Base-by-base conservation (phyloP, 352 stramenopile genomes). In the Halophytophthora polymorphica region DNA sequence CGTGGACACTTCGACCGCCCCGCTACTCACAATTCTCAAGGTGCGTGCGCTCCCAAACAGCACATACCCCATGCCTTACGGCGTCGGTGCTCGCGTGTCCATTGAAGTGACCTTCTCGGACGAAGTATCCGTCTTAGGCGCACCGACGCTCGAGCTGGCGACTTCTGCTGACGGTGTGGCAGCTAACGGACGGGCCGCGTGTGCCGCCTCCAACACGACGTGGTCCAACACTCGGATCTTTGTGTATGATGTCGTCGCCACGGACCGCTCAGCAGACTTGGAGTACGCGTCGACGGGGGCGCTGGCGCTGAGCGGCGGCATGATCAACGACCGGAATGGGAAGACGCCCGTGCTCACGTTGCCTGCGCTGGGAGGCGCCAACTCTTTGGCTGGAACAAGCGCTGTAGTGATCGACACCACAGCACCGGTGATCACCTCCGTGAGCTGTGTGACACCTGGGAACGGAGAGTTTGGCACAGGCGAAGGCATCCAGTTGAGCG, bases 21-120 rank as follows among this genome's bases (percentile, higher is more conserved):
- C 77, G 1, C 45, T 69, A 19, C 47, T 90, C 19, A 75, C 59
- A 5, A 53, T 92, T 19, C n/a, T 69, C 0, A 64, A 63, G 28
- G 73, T 91, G 0, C 45, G 43, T 17, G 70, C 77, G 7, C 22
- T 88, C 1, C 49, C 66, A 1, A 88, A 61, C 2, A 43, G 67
- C 3, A 41, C 62, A 3, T 88, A 69, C 36, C 56, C 64, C 4
- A 66, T 71, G 53, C 76, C 84, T 14, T 92, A 82, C 22, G 81
- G 83, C 12, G 78, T 88, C 6, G 84, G 84, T 0, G 75, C 81
- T 23, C 65, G 64, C 0, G 51, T 95, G 0, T 69, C 53, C 4
- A 50, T 95, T 36, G 63, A 83, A 61, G 66, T 95, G 2, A 80
- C 65, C 13, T 95, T 93, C 55, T 90, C 83, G 1, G 82, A 93